A percentile compares a stretch with the other conserved stretches of the same genome.
phyloP scores from a whole-genome alignment of 345 rosid genomes.

The Corchorus olitorius region DNA sequence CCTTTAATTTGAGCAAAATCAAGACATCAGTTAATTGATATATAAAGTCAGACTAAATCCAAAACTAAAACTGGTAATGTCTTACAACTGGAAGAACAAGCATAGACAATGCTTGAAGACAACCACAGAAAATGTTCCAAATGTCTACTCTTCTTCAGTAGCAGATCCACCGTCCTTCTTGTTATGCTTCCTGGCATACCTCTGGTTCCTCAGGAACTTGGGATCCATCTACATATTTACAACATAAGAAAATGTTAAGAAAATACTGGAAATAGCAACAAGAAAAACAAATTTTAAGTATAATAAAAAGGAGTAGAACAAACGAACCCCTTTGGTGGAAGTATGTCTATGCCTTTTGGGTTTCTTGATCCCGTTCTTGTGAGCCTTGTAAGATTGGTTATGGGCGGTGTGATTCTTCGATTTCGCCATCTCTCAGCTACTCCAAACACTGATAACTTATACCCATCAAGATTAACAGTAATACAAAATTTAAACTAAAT shows the following conservation, averaged over 20 bases:
- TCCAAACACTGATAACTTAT: neutral
- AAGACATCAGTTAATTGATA: no score
- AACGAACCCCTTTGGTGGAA: slow-evolving; percentile 30
- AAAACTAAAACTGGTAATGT: no score
- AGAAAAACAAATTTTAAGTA: no score
- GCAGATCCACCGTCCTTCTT: slow-evolving; percentile 29
- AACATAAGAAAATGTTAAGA: neutral
- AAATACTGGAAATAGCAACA: neutral
- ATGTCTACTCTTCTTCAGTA: slow-evolving; percentile 23
- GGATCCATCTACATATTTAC: slow-evolving; percentile 48
- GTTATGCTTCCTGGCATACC: slow-evolving; percentile 60
- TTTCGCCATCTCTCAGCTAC: slow-evolving; percentile 28
- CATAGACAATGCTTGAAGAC: neutral
- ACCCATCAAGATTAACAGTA: no score
- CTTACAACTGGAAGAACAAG: neutral
- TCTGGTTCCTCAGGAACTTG: slow-evolving; percentile 58
- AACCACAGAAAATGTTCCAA: neutral
- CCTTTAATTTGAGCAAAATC: no score
- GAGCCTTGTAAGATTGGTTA: slow-evolving; percentile 38
- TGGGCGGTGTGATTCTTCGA: slow-evolving; percentile 39
- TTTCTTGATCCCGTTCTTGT: slow-evolving; percentile 34
- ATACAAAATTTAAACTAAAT: no score
- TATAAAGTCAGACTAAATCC: no score
- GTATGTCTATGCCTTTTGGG: slow-evolving; percentile 28
- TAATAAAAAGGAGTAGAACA: neutral